Evolutionary conservation across 2,329 filamentous ascomycete species (phyloP), one percentile per base, ranked within the genome.

Genomic region (Chaetomiaceae sp.): DNA sequence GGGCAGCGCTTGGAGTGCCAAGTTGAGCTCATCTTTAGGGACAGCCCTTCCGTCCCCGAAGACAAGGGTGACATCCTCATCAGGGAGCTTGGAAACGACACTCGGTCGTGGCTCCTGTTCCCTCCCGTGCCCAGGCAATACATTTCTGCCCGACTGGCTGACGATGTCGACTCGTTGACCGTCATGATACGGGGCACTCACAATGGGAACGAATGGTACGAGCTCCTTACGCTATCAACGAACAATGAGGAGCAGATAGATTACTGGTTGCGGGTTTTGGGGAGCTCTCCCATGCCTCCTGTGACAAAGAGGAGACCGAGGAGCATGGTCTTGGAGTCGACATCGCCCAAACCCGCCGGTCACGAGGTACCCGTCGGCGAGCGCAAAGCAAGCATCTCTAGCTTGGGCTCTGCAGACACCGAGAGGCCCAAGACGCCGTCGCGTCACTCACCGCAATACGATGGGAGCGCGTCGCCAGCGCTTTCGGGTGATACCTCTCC

Each of bases 1-100:
- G 91, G 92, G 2, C 92, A 97, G 65, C 78, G 90, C 54, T 77
- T 99, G 39, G 89, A 89, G 61, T 96, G 93, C 64, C 87, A 87
- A 60, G 82, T 96, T 14, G 93, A 99, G 66, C 66, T 99, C 25
- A 77, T 97, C 13, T 79, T 92, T 57, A 82, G 93, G 63, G 92
- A 97, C 63, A 89, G 89, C 60, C 75, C 82, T 20, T 75, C 78
- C n/a, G 79, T 81, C 43, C 75, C 79, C 31, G 79, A 79, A 3
- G 80, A 85, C 55, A 73, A 79, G 43, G 90, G 92, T 6, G 93
- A 99, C 66, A 66, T 99, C n/a, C 78, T 99, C 19, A 86, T 99
- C 50, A 91, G 92, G 58, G 91, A 97, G 67, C 82, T 90, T n/a
- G 89, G 90, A 39, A 79, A 81, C 46, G 77, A 79, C 5, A 83